A percentile compares a stretch with the other conserved stretches of the same genome.
phyloP scores from a whole-genome alignment of 306 rosid genomes.

The Myrica gale region DNA sequence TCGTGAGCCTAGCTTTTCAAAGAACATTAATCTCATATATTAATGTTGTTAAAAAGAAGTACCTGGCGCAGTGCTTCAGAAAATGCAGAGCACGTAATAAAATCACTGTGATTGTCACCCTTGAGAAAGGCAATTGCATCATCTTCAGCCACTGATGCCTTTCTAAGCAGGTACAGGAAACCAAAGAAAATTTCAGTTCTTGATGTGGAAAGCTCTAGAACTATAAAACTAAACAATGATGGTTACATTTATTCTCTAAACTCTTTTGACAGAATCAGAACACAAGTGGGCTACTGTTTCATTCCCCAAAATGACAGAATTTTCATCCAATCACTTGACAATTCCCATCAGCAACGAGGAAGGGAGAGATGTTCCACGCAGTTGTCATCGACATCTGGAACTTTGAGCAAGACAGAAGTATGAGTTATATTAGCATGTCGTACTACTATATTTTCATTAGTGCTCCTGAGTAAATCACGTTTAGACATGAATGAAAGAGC shows the following conservation, averaged over 20 bases:
- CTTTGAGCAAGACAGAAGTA: not conserved
- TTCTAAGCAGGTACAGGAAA: constrained; percentile 66
- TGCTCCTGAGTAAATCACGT: not conserved
- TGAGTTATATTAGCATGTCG: not conserved
- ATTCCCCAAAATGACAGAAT: not conserved
- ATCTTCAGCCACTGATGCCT: constrained; percentile 71
- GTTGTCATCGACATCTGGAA: not conserved
- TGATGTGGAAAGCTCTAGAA: constrained; percentile 8
- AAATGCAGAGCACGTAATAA: constrained; percentile 61
- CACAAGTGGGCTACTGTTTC: not conserved
- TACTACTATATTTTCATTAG: not conserved
- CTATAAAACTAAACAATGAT: not conserved
- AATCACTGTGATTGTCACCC: constrained; percentile 58
- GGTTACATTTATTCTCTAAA: not conserved
- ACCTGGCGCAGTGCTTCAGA: constrained; percentile 77
- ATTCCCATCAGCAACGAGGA: not conserved
- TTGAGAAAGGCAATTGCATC: constrained; percentile 79
- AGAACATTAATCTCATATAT: not conserved
- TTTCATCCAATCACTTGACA: not conserved
- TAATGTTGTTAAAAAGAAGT: constrained; percentile 19
- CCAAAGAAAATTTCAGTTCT: constrained; percentile 9
- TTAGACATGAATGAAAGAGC: not conserved
- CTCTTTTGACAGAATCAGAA: not conserved
- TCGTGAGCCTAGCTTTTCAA: constrained; percentile 19
- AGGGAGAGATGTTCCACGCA: not conserved